Evolutionary conservation across 805 yeast species (phyloP), one percentile per base, ranked within the genome.

Genomic region (Alloascoidea africana): DNA sequence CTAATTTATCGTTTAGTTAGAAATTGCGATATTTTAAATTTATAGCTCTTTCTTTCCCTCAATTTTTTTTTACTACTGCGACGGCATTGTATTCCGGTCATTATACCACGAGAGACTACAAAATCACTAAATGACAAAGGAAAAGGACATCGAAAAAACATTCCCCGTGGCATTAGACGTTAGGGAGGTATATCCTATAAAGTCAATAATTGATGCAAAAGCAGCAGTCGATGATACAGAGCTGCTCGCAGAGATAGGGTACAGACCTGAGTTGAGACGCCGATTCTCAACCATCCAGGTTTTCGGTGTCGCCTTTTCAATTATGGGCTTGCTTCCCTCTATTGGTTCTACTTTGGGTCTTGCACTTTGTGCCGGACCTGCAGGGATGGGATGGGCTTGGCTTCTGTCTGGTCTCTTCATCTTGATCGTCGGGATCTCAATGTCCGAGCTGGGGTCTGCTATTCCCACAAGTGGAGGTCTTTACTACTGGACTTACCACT

Each of bases 401-500:
- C 54, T 74, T 35, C 48, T 73, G 13, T 65, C 82, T 23, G 65
- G 74, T 3, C 41, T 61, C 6, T 71, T 75, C 46, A 73, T 78
- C 39, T 49, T 76, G 39, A 49, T 62, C 5, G 66, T 74, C n/a
- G 85, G 84, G 14, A 43, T 68, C 4, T 62, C 78, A 14, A 69
- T 80, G 74, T 63, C 81, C 4, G 79, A 76, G 47, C 54, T 76
- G 43, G 82, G 79, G 1, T 67, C 77, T 27, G 69, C 85, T 1
- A 68, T 75, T 44, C 87, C 89, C 17, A 78, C 87, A 1, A 70
- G 80, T 15, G 87, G 87, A 39, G 87, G 87, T 4, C 57, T 79
- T 32, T 80, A 76, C 50, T 73, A 69, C 54, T 74, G 80, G 76
- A 71, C 82, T 1, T 73, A 64, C 52, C 66, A 73, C 50, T 77